Evolutionary conservation across 371 early-diverging fungal species (phyloP), one percentile per base, ranked within the genome.

Genomic region (Mortierella sp.): DNA sequence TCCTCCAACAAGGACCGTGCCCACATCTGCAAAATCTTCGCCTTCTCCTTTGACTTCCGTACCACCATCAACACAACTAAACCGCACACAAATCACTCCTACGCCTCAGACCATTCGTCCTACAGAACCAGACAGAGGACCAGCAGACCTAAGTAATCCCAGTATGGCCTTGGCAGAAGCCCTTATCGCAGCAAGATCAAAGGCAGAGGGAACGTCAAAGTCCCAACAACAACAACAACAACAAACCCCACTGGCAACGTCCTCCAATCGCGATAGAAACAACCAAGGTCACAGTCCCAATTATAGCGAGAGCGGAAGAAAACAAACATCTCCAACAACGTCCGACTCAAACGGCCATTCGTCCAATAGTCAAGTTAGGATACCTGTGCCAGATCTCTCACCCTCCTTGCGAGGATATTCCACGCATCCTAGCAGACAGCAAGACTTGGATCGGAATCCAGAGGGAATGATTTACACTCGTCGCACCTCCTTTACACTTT

Each of bases 141-240:
- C 80, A 28, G 80, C 80, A 19, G 80, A 80, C 29, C 45, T 80
- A n/a, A 80, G 80, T 29, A 80, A 80, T 32, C 80, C 80, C 17
- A 74, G 75, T 51, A 67, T 68, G 47, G 80, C 75, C 15, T 58
- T 80, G 6, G 80, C 80, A 32, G 80, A 74, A 19, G 80, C 80
- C 1, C 68, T 80, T 43, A 70, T 70, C 29, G 75, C 75, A 15
- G 80, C 75, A 32, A 66, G 80, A 64, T 65, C 79, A 17, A 69
- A 72, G 28, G 73, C 79, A 8, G 70, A 70, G 31, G 54, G 43
- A 2, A 72, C 60, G 45, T 31, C 58, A 31, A 61, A 57, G 49
- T 42, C 57, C 0, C 71, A 31, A 6, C 68, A 67, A 6, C 70
- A 63, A 51, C 61, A 61, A 19, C 45, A 47, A 29, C 64, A 63